A percentile compares a stretch with the other conserved stretches of the same genome.
Conservation (phyloP, 2,329 filamentous ascomycete genomes). For the Neofusicoccum parvum region DNA sequence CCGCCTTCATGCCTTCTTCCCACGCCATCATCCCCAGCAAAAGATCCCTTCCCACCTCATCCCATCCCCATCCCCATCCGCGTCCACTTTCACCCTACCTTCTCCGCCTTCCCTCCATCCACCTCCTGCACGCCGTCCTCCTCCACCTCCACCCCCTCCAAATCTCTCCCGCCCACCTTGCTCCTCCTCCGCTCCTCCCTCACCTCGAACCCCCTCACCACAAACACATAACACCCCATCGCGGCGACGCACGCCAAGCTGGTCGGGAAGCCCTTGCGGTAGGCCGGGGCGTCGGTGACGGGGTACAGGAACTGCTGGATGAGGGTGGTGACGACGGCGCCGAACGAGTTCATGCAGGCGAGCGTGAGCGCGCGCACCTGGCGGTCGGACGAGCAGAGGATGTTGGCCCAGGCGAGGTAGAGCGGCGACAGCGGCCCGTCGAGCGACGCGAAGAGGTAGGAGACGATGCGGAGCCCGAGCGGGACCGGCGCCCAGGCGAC, state of each 20-base stretch:
- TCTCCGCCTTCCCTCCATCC: neutral
- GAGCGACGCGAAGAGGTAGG: slow-evolving; percentile 40
- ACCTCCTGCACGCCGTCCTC: neutral
- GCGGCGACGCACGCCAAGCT: neutral
- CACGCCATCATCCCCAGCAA: neutral
- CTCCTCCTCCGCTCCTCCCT: neutral
- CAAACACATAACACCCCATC: neutral
- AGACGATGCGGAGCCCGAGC: slow-evolving; percentile 34
- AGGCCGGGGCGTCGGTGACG: neutral
- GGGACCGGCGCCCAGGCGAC: neutral
- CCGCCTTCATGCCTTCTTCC: neutral
- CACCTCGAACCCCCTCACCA: slow-evolving; percentile 6
- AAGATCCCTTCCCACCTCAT: neutral
- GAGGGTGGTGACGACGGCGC: neutral
- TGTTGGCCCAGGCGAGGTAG: slow-evolving; percentile 41
- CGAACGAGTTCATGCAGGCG: slow-evolving; percentile 41
- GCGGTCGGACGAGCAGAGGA: slow-evolving; percentile 35
- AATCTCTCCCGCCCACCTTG: neutral
- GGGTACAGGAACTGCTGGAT: slow-evolving; percentile 7
- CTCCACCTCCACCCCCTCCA: neutral
- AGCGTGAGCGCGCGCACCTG: slow-evolving; percentile 40
- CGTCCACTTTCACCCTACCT: neutral
- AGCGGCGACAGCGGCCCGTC: slow-evolving; percentile 42
- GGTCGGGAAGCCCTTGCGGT: neutral
- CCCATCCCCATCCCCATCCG: neutral